These are phyloP conservation scores for Eremomyces bilateralis DNA, from an alignment of 495 filamentous ascomycete species.

Conservation along the genomic window DNA sequence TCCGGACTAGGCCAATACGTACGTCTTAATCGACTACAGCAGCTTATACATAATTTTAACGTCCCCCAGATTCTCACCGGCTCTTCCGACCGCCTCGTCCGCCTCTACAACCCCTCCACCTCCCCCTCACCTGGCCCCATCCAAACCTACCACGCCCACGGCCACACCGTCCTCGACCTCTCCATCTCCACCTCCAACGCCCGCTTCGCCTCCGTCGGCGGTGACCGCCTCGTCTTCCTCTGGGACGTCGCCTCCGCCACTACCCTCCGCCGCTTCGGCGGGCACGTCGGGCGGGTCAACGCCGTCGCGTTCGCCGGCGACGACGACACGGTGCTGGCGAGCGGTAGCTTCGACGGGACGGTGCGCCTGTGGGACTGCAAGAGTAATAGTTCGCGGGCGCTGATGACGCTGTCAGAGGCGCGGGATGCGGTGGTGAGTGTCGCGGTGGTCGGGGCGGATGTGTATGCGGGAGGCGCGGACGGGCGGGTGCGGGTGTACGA, in stretches of 20 bases:
- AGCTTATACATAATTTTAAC: no score
- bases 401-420: slow-evolving; percentile 62
- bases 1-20: slow-evolving; percentile 43
- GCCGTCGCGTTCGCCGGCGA: slow-evolving; percentile 53
- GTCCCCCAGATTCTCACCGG: slow-evolving; percentile 57
- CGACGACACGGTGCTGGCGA: slow-evolving; percentile 45
- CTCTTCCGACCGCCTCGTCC: slow-evolving; percentile 61
- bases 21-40: slow-evolving; percentile 16
- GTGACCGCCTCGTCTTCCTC: slow-evolving; percentile 72
- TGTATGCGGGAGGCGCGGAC: slow-evolving; percentile 64
- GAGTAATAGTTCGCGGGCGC: slow-evolving; percentile 36
- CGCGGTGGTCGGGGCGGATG: slow-evolving; percentile 29
- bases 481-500: slow-evolving; percentile 71
- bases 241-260: slow-evolving; percentile 74
- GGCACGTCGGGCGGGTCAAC: slow-evolving; percentile 46
- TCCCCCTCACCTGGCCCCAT: slow-evolving; percentile 30
- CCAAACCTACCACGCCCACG: slow-evolving; percentile 74
- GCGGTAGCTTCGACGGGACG: slow-evolving; percentile 59
- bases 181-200: slow-evolving; percentile 56
- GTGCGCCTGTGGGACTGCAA: slow-evolving; percentile 73
- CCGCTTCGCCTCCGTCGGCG: slow-evolving; percentile 59
- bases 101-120: slow-evolving; percentile 39
- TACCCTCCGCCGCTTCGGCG: slow-evolving; percentile 50
- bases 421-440: slow-evolving; percentile 51
- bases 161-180: slow-evolving; percentile 71